Base-by-base conservation (phyloP, 208 protist genomes). In the Leishmania mexicana region DNA sequence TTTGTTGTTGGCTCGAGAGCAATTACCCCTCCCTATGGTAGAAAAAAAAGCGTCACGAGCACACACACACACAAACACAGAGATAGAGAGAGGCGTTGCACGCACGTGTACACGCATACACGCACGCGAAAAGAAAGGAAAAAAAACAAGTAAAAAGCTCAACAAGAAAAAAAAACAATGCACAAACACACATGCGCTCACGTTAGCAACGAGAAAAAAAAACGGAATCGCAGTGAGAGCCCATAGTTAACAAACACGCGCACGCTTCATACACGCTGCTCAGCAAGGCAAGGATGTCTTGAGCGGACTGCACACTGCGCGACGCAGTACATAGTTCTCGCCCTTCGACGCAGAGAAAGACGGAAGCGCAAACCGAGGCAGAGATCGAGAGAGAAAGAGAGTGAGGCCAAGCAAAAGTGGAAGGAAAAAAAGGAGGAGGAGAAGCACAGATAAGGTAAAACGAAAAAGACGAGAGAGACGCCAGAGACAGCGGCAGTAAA, bases 381-480 rank as follows among this genome's bases (percentile, higher is more conserved):
- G 35, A 78, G 57, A 77, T 31, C 42, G 31, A 45, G 6, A n/a
- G 10, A 15, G 21, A 73, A 47, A 31, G n/a, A 38, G 65, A 64
- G 4, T 13, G 31, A 73, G 35, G n/a, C 24, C 1, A 74, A 60
- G 60, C 17, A 28, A 11, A 62, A 13, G 1, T 54, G 4, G 1
- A 13, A 19, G 64, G 40, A 49, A 74, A 79, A 64, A 49, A 67
- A 31, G 35, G 54, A 81, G 17, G 17, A 21, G 31, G 31, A 40
- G n/a, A 5, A 76, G 51, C 7, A 68, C 21, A 15, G 54, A 21
- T 31, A 81, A 24, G 78, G 53, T 51, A 13, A 79, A 68, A 67
- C 0, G 31, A 35, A 35, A 35, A 35, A 35, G 31, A 35, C 31
- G 31, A 35, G 31, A 51, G 76, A 57, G 38, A 68, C 13, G 54